Percentiles rank a stretch among this genome's conserved stretches.
Evolutionary conservation across 2,329 filamentous ascomycete genomes (phyloP).

Genomic region (Fusarium aywerte): DNA sequence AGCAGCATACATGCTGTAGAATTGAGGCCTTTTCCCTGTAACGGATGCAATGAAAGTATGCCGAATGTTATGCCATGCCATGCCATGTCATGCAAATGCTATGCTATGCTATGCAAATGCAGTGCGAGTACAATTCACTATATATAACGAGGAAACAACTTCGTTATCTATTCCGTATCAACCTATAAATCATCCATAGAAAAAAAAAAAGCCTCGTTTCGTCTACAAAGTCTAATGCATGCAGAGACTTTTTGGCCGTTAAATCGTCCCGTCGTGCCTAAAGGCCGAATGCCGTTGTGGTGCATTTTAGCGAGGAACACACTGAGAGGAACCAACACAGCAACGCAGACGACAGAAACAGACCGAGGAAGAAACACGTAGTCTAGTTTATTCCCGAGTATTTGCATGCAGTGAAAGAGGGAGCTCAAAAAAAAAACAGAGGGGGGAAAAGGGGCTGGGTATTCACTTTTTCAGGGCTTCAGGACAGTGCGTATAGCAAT

Average conservation of each 20-base stretch:
- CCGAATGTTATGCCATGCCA: constrained; percentile 1
- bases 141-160: neutral
- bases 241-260: neutral
- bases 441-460: no score
- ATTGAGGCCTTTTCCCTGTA: constrained; percentile 25
- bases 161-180: constrained; percentile 10
- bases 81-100: constrained; percentile 5
- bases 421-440: neutral
- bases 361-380: constrained; percentile 37
- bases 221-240: constrained; percentile 7
- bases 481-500: constrained; percentile 23
- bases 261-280: neutral
- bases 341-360: constrained; percentile 12
- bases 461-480: constrained; percentile 3
- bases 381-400: neutral
- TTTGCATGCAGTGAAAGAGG: neutral
- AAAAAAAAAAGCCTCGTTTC: constrained; percentile 18
- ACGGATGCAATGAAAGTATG: constrained; percentile 17
- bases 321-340: constrained; percentile 29
- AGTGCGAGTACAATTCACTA: constrained; percentile 27
- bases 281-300: constrained; percentile 11
- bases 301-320: constrained; percentile 25
- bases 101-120: constrained; percentile 25
- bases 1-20: neutral
- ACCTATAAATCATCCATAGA: neutral